These are phyloP conservation scores for Calonectria leucothoes DNA, from an alignment of 2,329 filamentous ascomycete species.

Conservation along the genomic window DNA sequence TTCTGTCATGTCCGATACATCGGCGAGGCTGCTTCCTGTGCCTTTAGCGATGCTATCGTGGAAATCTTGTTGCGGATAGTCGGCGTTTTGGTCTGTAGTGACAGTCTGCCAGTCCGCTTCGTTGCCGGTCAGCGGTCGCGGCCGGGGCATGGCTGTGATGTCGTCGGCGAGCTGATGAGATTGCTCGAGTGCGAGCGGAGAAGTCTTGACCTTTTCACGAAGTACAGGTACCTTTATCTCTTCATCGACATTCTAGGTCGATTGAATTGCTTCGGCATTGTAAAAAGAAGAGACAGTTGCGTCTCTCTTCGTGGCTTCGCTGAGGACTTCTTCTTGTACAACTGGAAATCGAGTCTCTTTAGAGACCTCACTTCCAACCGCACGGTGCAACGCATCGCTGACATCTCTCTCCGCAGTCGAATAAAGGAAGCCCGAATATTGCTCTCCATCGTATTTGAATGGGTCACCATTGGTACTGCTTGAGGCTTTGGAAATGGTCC, in stretches of 20 bases:
- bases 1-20: slow-evolving; percentile 52
- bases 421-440: slow-evolving; percentile 52
- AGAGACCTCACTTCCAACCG: slow-evolving; percentile 37
- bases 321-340: slow-evolving; percentile 6
- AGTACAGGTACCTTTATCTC: slow-evolving; percentile 50
- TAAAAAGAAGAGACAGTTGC: slow-evolving; percentile 47
- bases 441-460: slow-evolving; percentile 58
- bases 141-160: slow-evolving; percentile 33
- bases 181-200: slow-evolving; percentile 1
- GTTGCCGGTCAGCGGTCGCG: slow-evolving; percentile 27
- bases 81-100: slow-evolving; percentile 44
- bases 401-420: slow-evolving; percentile 56
- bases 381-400: slow-evolving; percentile 51
- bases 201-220: slow-evolving; percentile 24
- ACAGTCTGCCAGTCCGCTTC: slow-evolving; percentile 52
- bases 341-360: slow-evolving; percentile 6
- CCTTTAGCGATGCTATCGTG: slow-evolving; percentile 42
- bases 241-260: slow-evolving; percentile 55
- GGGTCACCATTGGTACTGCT: slow-evolving; percentile 54
- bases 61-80: slow-evolving; percentile 33
- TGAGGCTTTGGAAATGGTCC: slow-evolving; percentile 45
- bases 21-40: slow-evolving; percentile 58
- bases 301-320: slow-evolving; percentile 7
- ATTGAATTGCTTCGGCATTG: slow-evolving; percentile 50
- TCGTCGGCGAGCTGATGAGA: slow-evolving; percentile 26